Evolutionary conservation across 2,329 filamentous ascomycete genomes (phyloP), one percentile per base, ranked within the genome.

Genomic region (Trichoderma sp.): DNA sequence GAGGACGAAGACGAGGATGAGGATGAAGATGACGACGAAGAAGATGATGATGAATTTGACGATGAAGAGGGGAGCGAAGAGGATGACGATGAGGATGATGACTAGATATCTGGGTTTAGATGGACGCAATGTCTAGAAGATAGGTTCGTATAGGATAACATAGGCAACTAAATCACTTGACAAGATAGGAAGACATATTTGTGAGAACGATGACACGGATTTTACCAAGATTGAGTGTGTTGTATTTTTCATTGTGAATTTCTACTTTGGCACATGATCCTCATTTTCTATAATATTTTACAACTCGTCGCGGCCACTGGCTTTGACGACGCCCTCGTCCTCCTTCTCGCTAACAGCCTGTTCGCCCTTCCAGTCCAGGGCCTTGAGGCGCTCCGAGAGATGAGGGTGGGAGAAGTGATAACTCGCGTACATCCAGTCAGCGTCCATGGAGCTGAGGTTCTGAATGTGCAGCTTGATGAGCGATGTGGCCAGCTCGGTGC

Each of bases 321-420:
- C 90, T 82, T 91, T 93, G 74, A 90, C 86, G 36, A 90, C 88
- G 64, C 80, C 80, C 24, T 80, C 80, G 66, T 79, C 78, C 56
- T 80, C 81, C 58, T 62, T 8, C n/a, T 82, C 81, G 2, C 78
- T 80, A 24, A 87, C 82, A 74, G 84, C 86, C 73, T 84, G 81
- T 18, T 82, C 84, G 65, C 93, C 90, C 79, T 91, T 90, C 95
- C 95, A 99, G 75, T 93, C 91, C 73, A 99, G 88, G 1, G 95
- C 96, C 82, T 93, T 93, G 78, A 99, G 87, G 78, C 96, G 90
- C 87, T 99, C 97, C 1, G 95, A 93, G 76, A 99, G 86, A 76
- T 98, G 98, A 1, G 96, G 96, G 83, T 99, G 96, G 28, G 95
- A 98, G 87, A 97, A 98, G 85, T 99, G 95, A 86, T 98, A 99